These are phyloP conservation scores for Talaromyces sp. DNA, from an alignment of 2,329 filamentous ascomycete genomes.

Conservation along the genomic window DNA sequence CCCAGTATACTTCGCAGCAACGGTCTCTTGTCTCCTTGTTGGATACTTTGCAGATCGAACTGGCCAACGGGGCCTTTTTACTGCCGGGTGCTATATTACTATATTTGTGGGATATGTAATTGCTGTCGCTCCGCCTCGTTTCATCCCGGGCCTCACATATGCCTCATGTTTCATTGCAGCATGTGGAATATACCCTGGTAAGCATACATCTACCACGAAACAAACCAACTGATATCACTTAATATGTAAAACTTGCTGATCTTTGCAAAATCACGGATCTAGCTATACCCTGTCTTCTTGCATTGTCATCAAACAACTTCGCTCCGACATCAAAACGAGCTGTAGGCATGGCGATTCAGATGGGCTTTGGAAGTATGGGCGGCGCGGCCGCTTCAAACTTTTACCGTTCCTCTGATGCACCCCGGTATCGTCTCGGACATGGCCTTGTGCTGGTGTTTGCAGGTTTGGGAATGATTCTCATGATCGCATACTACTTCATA, in stretches of 20 bases:
- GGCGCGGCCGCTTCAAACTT: constrained; percentile 2
- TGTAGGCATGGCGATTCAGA: constrained; percentile 1
- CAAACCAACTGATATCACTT: too few species aligned
- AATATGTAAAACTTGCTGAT: neutral
- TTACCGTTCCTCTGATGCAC: neutral
- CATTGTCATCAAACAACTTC: constrained; percentile 1
- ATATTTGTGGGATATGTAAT: constrained; percentile 1
- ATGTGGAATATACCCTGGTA: constrained; percentile 1
- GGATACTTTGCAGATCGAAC: constrained; percentile 15
- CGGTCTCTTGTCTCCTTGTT: constrained; percentile 13
- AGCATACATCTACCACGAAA: neutral
- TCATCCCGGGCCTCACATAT: constrained; percentile 4
- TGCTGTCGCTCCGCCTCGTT: neutral
- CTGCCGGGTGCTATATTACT: neutral
- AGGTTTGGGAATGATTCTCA: neutral
- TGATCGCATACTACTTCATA: neutral
- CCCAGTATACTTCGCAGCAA: constrained; percentile 18
- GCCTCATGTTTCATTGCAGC: neutral
- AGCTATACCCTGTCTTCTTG: neutral
- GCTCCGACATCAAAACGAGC: constrained; percentile 1
- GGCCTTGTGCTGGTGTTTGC: neutral
- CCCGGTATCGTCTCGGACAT: neutral
- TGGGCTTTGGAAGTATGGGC: constrained; percentile 2
- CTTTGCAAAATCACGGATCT: neutral
- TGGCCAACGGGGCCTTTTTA: neutral